Evolutionary conservation across 129 eudicot genomes (phyloP).

Genomic region (Heracleum sosnowskyi): DNA sequence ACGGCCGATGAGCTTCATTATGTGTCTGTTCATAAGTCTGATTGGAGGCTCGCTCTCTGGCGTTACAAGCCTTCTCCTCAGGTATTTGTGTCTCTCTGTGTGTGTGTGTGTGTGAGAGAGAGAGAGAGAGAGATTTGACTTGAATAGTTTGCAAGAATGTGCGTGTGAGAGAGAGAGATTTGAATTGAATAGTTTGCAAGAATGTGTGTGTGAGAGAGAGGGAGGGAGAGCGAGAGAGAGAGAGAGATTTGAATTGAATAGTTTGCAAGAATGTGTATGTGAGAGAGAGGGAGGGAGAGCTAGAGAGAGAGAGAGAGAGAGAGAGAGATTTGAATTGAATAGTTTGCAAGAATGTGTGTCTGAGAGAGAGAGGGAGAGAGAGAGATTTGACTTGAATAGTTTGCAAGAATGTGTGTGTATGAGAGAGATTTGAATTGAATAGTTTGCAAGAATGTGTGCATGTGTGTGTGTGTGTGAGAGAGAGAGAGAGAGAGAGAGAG

Average conservation of each 20-base stretch:
- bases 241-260: too few species aligned
- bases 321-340: too few species aligned
- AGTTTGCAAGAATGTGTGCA: neutral
- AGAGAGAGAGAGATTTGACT: neutral
- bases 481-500: too few species aligned
- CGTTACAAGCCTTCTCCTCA: slow-evolving; percentile 62
- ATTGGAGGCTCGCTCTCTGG: slow-evolving; percentile 83
- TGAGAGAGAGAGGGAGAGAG: too few species aligned
- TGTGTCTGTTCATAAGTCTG: slow-evolving; percentile 48
- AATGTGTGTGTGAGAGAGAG: neutral
- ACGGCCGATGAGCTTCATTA: slow-evolving; percentile 87
- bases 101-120: neutral
- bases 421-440: neutral
- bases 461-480: neutral
- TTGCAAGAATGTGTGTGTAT: too few species aligned
- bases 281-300: neutral
- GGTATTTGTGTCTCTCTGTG: too few species aligned
- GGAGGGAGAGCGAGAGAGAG: neutral
- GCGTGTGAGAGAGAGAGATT: too few species aligned
- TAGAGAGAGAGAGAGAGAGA: neutral
- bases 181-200: too few species aligned
- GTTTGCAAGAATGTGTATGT: too few species aligned
- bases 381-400: neutral
- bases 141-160: neutral
- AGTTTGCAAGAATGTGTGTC: too few species aligned